phyloP scores from a whole-genome alignment of 1,284 basidiomycete species.

The Rhodotorula sp. region DNA sequence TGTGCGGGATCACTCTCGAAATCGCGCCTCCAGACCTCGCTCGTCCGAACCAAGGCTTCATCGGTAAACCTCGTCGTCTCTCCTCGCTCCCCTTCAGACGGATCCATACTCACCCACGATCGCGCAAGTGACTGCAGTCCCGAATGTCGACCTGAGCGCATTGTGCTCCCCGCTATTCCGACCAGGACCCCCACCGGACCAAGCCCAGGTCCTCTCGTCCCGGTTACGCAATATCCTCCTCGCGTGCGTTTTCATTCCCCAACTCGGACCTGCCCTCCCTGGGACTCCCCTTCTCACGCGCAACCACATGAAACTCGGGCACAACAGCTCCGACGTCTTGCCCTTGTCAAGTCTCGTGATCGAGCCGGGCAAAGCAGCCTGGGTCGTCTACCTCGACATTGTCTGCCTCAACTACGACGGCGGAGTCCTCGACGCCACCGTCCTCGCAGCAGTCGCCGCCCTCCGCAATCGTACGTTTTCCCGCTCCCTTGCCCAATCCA shows the following conservation, averaged over 20 bases:
- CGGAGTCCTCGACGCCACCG: conserved; percentile 84
- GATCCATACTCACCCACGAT: neutral
- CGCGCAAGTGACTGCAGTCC: conserved; percentile 60
- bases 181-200: conserved; percentile 85
- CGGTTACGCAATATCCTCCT: conserved; percentile 71
- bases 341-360: conserved; percentile 72
- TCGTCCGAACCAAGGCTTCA: conserved; percentile 68
- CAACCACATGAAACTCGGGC: neutral
- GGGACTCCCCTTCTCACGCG: no score
- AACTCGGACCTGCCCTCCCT: neutral
- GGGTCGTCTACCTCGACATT: conserved; percentile 89
- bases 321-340: conserved; percentile 64
- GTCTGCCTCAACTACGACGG: conserved; percentile 97
- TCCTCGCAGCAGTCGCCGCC: conserved; percentile 83
- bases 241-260: conserved; percentile 59
- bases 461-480: conserved; percentile 71
- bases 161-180: conserved; percentile 91
- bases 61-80: conserved; percentile 58
- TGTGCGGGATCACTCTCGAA: conserved; percentile 93
- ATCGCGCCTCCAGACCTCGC: conserved; percentile 82
- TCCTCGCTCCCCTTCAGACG: neutral
- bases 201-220: conserved; percentile 83
- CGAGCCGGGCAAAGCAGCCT: conserved; percentile 71
- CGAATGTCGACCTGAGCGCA: conserved; percentile 86
- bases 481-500: neutral